phyloP scores from a whole-genome alignment of 2,329 filamentous ascomycete species.

The Nemania abortiva region DNA sequence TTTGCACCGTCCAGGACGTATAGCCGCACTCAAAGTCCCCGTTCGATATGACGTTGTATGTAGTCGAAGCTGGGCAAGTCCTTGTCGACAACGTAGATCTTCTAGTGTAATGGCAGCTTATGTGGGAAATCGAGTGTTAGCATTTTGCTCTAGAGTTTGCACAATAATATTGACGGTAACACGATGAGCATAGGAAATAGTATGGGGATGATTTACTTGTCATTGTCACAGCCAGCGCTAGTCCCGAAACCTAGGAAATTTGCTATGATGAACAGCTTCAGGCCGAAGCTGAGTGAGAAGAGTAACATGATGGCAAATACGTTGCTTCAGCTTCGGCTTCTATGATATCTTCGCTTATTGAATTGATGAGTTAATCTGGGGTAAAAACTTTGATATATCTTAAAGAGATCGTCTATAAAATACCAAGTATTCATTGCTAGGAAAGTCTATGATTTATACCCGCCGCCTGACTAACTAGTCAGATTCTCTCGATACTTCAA shows the following conservation, averaged over 20 bases:
- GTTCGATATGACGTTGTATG: constrained; percentile 28
- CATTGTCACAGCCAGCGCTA: background rate
- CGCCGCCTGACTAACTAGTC: background rate
- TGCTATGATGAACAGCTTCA: constrained; percentile 19
- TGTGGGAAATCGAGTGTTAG: background rate
- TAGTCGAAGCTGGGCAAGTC: constrained; percentile 2
- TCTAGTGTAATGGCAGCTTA: constrained; percentile 11
- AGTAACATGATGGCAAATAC: background rate
- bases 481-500: background rate
- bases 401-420: background rate
- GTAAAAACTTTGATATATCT: background rate
- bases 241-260: background rate
- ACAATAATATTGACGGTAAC: background rate
- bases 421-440: background rate
- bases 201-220: background rate
- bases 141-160: background rate
- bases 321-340: background rate
- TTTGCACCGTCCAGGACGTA: constrained; percentile 40
- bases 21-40: constrained; percentile 42
- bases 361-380: background rate
- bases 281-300: background rate
- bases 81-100: background rate
- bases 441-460: constrained; percentile 17
- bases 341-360: background rate
- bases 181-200: background rate